Evolutionary conservation across 2,329 filamentous ascomycete species (phyloP).

Genomic region (Graphiopsis chlorocephala): DNA sequence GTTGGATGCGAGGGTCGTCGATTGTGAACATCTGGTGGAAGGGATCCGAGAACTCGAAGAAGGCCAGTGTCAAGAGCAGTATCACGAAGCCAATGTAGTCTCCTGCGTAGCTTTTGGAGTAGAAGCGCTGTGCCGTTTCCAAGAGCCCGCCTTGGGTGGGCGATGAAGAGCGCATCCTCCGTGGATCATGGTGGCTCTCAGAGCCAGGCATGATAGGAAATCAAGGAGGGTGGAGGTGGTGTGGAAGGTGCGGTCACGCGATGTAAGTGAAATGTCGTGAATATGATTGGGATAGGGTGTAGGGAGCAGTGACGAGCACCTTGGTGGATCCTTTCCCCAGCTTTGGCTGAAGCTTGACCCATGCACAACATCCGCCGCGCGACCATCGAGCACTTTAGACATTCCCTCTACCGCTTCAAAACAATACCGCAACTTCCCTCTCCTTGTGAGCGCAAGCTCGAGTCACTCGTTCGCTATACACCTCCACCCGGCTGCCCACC

Average conservation of each 20-base stretch:
- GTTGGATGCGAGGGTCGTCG: conserved; percentile 79
- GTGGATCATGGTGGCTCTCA: conserved; percentile 14
- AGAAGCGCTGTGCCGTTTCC: conserved; percentile 25
- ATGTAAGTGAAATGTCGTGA: conserved; percentile 12
- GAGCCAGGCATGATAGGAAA: conserved; percentile 11
- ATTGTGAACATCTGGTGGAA: conserved; percentile 95
- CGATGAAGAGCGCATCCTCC: conserved; percentile 13
- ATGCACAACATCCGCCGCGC: background rate
- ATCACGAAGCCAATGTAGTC: conserved; percentile 80
- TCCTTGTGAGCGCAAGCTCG: background rate
- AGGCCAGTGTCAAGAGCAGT: conserved; percentile 65
- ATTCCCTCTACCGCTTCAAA: background rate
- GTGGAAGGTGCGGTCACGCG: conserved; percentile 3
- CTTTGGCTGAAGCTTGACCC: conserved; percentile 5
- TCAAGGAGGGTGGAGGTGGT: background rate
- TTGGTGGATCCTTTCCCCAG: background rate
- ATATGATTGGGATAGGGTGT: background rate
- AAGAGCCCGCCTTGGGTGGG: conserved; percentile 17
- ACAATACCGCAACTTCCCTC: background rate
- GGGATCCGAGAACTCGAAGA: conserved; percentile 66
- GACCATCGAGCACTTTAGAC: background rate
- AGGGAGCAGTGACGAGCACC: conserved; percentile 2
- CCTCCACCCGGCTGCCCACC: background rate
- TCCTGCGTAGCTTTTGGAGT: conserved; percentile 74
- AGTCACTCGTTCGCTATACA: background rate